Evolutionary conservation across 2,329 filamentous ascomycete genomes (phyloP), one percentile per base, ranked within the genome.

Genomic region (Fusarium acutatum): DNA sequence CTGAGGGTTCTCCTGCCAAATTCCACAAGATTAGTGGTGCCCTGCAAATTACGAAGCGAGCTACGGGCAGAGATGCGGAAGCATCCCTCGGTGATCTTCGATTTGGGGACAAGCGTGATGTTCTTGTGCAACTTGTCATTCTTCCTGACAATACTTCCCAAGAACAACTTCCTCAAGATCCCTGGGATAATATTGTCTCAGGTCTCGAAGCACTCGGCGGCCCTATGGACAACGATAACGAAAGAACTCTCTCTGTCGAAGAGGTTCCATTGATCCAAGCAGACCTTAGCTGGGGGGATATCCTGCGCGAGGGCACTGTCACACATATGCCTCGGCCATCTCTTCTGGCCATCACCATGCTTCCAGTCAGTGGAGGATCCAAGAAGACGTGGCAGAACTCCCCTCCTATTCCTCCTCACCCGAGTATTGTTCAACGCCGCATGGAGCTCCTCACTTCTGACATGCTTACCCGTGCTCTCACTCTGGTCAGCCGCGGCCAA

Each of bases 11-110:
- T 6, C 96, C 96, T 1, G 96, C 96, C 77, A 98, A 97, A 80
- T 99, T 99, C 81, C 94, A 98, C 81, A 99, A 99, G 85, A 98
- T 99, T 79, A 98, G 94, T 79, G 96, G 96, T 60, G 96, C 96
- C 9, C 86, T 99, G 66, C 95, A 98, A 80, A 97, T 97, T 71
- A 98, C 96, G 7, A 99, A 98, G 86, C 92, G 96, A 69, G 96
- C 96, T 20, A 97, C 95, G 30, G 96, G 96, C 17, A 92, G 95
- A 57, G 96, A 98, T 82, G 96, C 96, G 1, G 96, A 99, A 83
- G 96, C 95, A 15, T 92, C 93, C 2, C 86, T 99, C 30, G 96
- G 96, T 40, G 96, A 99, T 82, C 86, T 99, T 58, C 90, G 95
- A 52, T 98, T 98, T 79, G 96, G 96, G 40, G 96, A 99, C 82